Conservation (phyloP, 2,329 filamentous ascomycete genomes). For the Fusarium sp. region DNA sequence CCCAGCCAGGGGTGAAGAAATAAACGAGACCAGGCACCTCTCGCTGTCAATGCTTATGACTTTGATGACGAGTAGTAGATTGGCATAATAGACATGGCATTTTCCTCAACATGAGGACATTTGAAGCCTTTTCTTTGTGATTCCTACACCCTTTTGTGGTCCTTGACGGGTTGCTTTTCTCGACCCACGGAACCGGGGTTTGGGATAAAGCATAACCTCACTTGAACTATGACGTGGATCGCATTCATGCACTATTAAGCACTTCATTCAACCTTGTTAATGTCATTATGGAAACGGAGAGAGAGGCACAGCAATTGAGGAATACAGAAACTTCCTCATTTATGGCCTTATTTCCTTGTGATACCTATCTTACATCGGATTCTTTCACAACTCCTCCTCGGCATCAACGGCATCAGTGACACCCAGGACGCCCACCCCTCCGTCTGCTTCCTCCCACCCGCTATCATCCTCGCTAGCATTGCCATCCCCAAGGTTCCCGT, state of each 20-base stretch:
- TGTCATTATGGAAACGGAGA: background rate
- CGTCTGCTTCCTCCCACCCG: constrained; percentile 36
- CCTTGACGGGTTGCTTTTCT: background rate
- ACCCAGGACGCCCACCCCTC: background rate
- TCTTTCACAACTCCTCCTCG: background rate
- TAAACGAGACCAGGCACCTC: background rate
- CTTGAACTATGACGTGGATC: background rate
- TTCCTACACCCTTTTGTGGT: too few species aligned
- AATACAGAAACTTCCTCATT: background rate
- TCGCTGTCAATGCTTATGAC: background rate
- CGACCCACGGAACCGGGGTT: background rate
- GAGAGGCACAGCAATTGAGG: background rate
- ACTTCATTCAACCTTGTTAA: background rate
- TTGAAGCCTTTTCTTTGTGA: too few species aligned
- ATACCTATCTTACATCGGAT: background rate
- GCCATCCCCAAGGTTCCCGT: background rate
- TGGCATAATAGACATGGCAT: background rate
- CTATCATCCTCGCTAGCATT: constrained; percentile 14
- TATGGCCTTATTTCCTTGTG: background rate
- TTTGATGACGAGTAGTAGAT: background rate
- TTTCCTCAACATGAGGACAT: too few species aligned
- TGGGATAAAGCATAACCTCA: background rate
- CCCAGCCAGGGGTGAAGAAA: background rate
- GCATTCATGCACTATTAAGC: background rate
- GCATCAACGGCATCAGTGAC: background rate